Conservation (phyloP, 2,329 filamentous ascomycete species). For the Xylaria digitata region DNA sequence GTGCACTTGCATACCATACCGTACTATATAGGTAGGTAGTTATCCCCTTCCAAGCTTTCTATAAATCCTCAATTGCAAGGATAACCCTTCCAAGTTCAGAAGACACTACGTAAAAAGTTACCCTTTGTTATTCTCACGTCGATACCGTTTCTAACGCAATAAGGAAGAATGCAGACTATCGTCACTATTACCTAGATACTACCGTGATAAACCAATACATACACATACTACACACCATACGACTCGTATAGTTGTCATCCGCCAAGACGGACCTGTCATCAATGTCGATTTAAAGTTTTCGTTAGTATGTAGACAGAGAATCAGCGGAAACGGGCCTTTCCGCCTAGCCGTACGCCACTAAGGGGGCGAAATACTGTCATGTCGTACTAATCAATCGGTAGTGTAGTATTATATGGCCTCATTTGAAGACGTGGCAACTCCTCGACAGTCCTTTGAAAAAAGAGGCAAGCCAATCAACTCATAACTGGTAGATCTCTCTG, state of each 20-base stretch:
- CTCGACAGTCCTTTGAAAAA: not conserved
- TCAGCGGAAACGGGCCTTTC: conserved; percentile 31
- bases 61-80: not conserved
- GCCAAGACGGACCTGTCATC: conserved; percentile 22
- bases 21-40: too few relatives aligned
- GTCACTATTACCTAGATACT: not conserved
- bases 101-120: not conserved
- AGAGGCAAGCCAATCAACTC: not conserved
- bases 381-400: conserved; percentile 6
- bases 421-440: conserved; percentile 25
- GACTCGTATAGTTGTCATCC: not conserved
- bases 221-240: not conserved
- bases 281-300: conserved; percentile 30
- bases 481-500: not conserved
- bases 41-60: too few relatives aligned
- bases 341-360: conserved; percentile 33
- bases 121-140: not conserved
- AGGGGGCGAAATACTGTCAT: conserved; percentile 4
- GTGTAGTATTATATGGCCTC: not conserved
- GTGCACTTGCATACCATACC: not conserved
- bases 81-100: not conserved
- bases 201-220: not conserved
- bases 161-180: conserved; percentile 3
- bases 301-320: conserved; percentile 11
- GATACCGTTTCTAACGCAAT: not conserved